These are phyloP conservation scores for Trichosanthes cucumerina DNA, from an alignment of 306 rosid species.

Conservation along the genomic window DNA sequence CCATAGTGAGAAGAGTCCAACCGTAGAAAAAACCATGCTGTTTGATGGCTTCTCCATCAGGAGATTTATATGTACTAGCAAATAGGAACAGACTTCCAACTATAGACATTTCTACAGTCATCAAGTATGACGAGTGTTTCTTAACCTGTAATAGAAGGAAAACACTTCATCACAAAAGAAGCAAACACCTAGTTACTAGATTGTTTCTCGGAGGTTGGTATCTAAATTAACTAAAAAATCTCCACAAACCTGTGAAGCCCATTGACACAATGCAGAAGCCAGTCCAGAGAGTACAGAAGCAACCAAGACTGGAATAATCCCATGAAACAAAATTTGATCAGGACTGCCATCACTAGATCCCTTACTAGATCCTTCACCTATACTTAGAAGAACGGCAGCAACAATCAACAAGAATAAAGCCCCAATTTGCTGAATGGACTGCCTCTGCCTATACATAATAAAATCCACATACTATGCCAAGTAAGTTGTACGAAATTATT, in stretches of 20 bases:
- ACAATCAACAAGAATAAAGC: constrained; percentile 73
- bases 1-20: constrained; percentile 80
- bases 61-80: constrained; percentile 70
- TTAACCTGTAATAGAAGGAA: constrained; percentile 57
- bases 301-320: constrained; percentile 80
- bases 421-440: constrained; percentile 86
- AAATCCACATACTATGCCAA: background rate
- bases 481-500: background rate
- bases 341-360: constrained; percentile 38
- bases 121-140: constrained; percentile 88
- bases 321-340: constrained; percentile 70
- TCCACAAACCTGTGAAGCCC: constrained; percentile 92
- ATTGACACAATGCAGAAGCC: constrained; percentile 92
- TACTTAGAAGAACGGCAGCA: constrained; percentile 86
- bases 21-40: constrained; percentile 68
- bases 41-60: constrained; percentile 82
- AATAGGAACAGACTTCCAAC: constrained; percentile 81
- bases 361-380: constrained; percentile 87
- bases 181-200: background rate
- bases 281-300: constrained; percentile 93
- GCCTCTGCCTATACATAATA: constrained; percentile 59
- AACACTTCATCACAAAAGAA: constrained; percentile 7
- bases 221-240: constrained; percentile 11
- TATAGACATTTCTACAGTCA: constrained; percentile 92
- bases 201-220: background rate